Base-by-base conservation (phyloP, 495 filamentous ascomycete genomes). In the Arthonia radiata region DNA sequence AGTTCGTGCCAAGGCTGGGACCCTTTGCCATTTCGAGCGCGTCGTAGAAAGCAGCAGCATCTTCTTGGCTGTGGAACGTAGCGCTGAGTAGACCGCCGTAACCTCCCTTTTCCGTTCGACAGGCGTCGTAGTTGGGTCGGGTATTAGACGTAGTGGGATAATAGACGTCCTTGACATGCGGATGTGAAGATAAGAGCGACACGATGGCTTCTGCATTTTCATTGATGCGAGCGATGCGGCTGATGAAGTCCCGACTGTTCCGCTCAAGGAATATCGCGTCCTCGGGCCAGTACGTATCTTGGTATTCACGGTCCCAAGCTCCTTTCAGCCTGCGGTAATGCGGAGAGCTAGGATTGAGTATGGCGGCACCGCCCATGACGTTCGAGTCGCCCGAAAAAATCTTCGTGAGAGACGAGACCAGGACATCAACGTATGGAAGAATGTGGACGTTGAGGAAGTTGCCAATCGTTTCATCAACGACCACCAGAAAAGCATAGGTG, bases 351-450 rank as follows among this genome's bases (percentile, higher is more conserved):
- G 89, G 80, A 43, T 94, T 97, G 24, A 93, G 52, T 22, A 93
- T 70, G 6, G 67, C 58, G 43, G 78, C 71, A 24, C 86, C 86
- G 35, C 81, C 86, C 86, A 94, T 93, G 28, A 97, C 86, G 48
- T 97, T 94, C 46, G 77, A 79, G 46, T 91, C 83, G 16, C 86
- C 86, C 30, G 78, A 89, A 49, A 97, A 97, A 26, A 93, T 71
- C 48, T 97, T 97, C 3, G 86, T 93, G 29, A 97, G 57, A 37
- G 78, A 90, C 54, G 73, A 86, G 27, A 83, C 83, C 11, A 91
- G 78, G 9, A 93, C 59, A 48, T 97, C 86, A 25, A 78, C 77
- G 41, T 71, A 71, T 1, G 67, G 77, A 2, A 97, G 61, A 2
- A 94, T 76, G 42, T 93, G 73, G 31, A 97, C 71, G 37, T 97